Percentiles rank a stretch among this genome's conserved stretches.
These are phyloP conservation scores for Trametes villosa DNA, from an alignment of 768 basidiomycete genomes.

Conservation along the genomic window DNA sequence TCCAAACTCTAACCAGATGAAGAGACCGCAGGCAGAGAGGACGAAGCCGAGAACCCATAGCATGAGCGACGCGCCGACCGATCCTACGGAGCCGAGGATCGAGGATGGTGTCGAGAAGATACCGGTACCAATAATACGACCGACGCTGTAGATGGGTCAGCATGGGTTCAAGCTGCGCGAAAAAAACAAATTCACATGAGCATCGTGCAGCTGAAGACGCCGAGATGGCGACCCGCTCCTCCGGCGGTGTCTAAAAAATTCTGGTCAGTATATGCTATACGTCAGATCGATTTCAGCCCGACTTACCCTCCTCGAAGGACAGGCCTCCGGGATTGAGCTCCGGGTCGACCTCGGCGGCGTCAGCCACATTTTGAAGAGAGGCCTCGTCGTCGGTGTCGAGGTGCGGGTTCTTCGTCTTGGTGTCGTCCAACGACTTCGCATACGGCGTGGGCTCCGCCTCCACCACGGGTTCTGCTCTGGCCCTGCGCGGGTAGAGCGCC, in stretches of 20 bases:
- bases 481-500: too few species aligned
- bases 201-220: conserved; percentile 58
- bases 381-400: neutral
- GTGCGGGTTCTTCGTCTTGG: too few species aligned
- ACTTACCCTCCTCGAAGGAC: conserved; percentile 47
- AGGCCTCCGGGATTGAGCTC: conserved; percentile 45
- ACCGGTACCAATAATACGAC: conserved; percentile 36
- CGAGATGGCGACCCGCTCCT: conserved; percentile 59
- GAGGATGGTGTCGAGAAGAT: conserved; percentile 36
- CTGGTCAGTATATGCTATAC: neutral
- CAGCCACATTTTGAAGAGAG: conserved; percentile 1
- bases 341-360: conserved; percentile 14
- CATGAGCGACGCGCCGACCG: conserved; percentile 33
- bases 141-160: conserved; percentile 27
- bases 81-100: conserved; percentile 34
- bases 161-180: neutral
- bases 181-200: conserved; percentile 43
- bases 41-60: conserved; percentile 35
- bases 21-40: conserved; percentile 24
- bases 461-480: too few species aligned
- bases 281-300: too few species aligned
- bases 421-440: too few species aligned
- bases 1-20: conserved; percentile 25
- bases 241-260: conserved; percentile 50
- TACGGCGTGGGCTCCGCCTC: too few species aligned